These are phyloP conservation scores for Cyclospora cayetanensis DNA, from an alignment of 169 alveolate genomes.

Conservation along the genomic window DNA sequence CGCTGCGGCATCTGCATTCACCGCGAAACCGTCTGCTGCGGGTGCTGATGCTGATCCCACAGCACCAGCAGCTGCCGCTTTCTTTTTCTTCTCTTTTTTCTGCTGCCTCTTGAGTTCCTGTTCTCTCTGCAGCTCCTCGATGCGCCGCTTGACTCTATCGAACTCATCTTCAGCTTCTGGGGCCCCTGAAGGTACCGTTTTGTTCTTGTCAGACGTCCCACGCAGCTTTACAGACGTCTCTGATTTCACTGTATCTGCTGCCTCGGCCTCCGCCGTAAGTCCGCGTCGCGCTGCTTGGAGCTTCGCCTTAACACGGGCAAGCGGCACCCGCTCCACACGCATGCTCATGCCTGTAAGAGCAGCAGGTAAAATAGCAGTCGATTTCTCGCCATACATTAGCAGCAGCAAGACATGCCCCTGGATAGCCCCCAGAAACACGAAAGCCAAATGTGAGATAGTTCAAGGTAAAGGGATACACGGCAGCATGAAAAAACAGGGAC, in stretches of 20 bases:
- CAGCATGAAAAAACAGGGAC: not conserved
- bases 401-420: not conserved
- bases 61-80: conserved; percentile 27
- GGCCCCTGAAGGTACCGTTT: conserved; percentile 1
- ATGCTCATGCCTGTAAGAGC: conserved; percentile 84
- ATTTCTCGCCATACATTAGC: not conserved
- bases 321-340: conserved; percentile 91
- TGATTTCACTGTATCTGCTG: not conserved
- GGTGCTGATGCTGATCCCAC: not conserved
- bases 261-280: conserved; percentile 28
- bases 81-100: conserved; percentile 45
- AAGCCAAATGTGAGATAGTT: not conserved
- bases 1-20: conserved; percentile 59
- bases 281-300: conserved; percentile 27
- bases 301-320: conserved; percentile 86
- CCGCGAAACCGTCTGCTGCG: not conserved
- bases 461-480: not conserved
- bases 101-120: conserved; percentile 59
- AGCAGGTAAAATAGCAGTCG: not conserved
- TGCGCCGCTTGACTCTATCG: conserved; percentile 77
- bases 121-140: conserved; percentile 68
- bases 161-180: conserved; percentile 64
- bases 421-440: not conserved
- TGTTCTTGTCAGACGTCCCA: not conserved
- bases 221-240: not conserved